Conservation (phyloP, 176 grass and related monocot genomes). For the Musa beccarii region DNA sequence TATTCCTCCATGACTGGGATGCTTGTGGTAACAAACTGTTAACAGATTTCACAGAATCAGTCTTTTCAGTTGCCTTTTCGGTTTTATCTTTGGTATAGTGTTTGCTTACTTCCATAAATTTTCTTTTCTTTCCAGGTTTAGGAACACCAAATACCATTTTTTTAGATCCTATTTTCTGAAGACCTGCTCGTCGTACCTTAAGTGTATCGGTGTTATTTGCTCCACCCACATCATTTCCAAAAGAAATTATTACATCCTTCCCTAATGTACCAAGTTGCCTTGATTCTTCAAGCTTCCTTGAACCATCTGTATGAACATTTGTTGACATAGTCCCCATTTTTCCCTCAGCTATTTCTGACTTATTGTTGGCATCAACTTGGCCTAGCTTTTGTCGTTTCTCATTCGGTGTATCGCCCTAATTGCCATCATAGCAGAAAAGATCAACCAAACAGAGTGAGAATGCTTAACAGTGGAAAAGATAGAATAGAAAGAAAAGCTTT, state of each 20-base stretch:
- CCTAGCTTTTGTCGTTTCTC: conserved; percentile 70
- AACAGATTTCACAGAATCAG: conserved; percentile 32
- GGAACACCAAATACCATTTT: conserved; percentile 85
- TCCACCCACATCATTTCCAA: conserved; percentile 46
- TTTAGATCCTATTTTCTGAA: conserved; percentile 84
- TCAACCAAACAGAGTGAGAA: neutral
- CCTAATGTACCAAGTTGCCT: conserved; percentile 43
- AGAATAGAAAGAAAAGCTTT: conserved; percentile 17
- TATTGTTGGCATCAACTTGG: conserved; percentile 24
- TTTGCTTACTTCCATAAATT: conserved; percentile 99
- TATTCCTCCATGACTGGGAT: conserved; percentile 31
- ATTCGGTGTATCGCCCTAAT: conserved; percentile 76
- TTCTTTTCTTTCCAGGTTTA: conserved; percentile 88
- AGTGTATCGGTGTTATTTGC: conserved; percentile 34
- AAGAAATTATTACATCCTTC: conserved; percentile 52
- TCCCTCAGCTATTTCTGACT: conserved; percentile 23
- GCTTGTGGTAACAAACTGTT: conserved; percentile 53
- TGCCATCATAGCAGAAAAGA: neutral
- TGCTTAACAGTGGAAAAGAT: neutral
- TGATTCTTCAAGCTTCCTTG: conserved; percentile 32
- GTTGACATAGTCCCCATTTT: conserved; percentile 19
- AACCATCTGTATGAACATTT: conserved; percentile 19
- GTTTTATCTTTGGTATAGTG: conserved; percentile 57
- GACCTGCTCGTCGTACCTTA: conserved; percentile 47
- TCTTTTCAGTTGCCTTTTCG: conserved; percentile 40